Evolutionary conservation across 2,329 filamentous ascomycete genomes (phyloP), one percentile per base, ranked within the genome.

Genomic region (Claviceps citrina): DNA sequence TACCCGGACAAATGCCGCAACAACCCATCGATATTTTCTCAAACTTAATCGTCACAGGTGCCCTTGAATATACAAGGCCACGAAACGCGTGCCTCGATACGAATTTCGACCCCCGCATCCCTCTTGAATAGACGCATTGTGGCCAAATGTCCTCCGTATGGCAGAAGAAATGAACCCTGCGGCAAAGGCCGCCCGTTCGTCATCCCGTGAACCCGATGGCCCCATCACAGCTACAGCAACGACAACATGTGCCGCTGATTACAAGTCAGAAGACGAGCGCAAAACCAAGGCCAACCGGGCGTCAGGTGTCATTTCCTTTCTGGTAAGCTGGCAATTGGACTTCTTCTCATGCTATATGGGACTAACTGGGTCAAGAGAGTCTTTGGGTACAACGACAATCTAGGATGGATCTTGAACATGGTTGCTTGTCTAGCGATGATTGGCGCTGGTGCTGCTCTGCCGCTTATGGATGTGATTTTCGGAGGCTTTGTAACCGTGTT

Each of bases 401-500:
- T 47, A 4, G 61, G 61, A 40, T 65, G 61, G 58, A 30, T 51
- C 15, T 45, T 62, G 35, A 64, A 64, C 38, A 36, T 32, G 16
- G 39, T 61, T 15, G 58, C 62, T 18, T 46, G 60, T 13, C 8
- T 60, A 15, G 57, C 53, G 43, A 60, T 62, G 55, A 48, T 65
- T 15, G 57, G 51, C 7, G 47, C 61, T 1, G 62, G 62, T 33
- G 54, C 54, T 2, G 48, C 56, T 9, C 47, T 72, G 6, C 72
- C 71, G 0, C 47, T 76, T 26, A 76, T 78, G 70, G 71, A 74
- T 28, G 58, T 78, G 30, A 60, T 77, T 6, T 73, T 77, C 51
- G 72, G 72, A 47, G 55, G 57, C 28, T 64, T 70, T 26, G 65
- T 76, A 34, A 68, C 69, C 7, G 59, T 65, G 7, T 77, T 78